Conservation (phyloP, 2,329 filamentous ascomycete species). For the Aspergillus piperis region DNA sequence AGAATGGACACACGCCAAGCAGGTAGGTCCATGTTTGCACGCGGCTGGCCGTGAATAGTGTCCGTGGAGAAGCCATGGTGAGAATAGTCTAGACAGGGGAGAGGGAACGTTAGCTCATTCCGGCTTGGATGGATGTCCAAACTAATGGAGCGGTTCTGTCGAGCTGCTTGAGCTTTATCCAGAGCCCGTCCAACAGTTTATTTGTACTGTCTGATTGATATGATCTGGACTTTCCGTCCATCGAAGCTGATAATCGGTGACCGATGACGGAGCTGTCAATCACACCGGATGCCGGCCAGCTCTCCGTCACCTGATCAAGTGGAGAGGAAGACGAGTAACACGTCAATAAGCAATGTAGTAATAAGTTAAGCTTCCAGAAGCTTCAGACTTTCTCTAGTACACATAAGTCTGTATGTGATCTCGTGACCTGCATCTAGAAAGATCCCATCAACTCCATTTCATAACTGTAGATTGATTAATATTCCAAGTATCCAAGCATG, state of each 20-base stretch:
- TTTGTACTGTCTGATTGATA: too few species aligned
- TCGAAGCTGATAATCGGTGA: slow-evolving; percentile 1
- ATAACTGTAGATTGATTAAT: too few species aligned
- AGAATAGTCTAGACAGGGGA: not conserved
- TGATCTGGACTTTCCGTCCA: too few species aligned
- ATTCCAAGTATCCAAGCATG: not conserved
- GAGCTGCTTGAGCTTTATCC: not conserved
- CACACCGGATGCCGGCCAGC: not conserved
- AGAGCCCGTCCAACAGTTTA: not conserved
- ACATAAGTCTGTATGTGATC: too few species aligned
- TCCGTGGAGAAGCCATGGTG: slow-evolving; percentile 32
- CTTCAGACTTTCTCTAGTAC: too few species aligned
- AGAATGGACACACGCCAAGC: slow-evolving; percentile 64
- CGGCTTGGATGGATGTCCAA: not conserved
- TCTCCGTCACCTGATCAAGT: slow-evolving; percentile 21
- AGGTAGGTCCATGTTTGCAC: slow-evolving; percentile 62
- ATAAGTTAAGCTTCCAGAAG: too few species aligned
- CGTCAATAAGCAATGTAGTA: too few species aligned
- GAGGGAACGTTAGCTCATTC: not conserved
- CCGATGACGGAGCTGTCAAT: not conserved
- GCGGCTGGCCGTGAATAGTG: slow-evolving; percentile 58
- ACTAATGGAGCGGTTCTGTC: not conserved
- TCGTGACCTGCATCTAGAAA: too few species aligned
- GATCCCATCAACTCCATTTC: too few species aligned
- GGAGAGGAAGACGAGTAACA: not conserved